Evolutionary conservation across 139 green algal species (phyloP).

Genomic region (Chlorella sp.): DNA sequence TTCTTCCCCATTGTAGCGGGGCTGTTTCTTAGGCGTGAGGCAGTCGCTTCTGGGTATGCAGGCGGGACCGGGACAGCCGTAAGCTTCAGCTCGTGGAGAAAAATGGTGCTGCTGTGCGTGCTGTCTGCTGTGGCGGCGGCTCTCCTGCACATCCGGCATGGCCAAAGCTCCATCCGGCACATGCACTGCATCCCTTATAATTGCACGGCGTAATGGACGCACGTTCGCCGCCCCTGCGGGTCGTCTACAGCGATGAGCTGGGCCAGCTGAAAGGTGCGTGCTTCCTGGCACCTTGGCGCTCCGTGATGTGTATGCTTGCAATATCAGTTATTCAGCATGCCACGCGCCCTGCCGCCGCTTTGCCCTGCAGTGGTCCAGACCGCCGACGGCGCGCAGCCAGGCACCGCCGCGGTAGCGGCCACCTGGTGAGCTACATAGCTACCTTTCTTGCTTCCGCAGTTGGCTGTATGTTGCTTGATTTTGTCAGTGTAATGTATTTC

Average conservation of each 20-base stretch:
- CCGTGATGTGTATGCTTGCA: neutral
- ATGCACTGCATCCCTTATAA: too few relatives aligned
- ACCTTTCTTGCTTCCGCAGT: neutral
- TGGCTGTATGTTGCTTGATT: neutral
- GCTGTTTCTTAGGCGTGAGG: too few relatives aligned
- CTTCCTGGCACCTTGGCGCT: neutral
- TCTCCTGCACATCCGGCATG: neutral
- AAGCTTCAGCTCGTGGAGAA: neutral
- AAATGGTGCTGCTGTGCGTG: neutral
- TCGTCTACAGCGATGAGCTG: constrained; percentile 39
- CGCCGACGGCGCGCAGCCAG: neutral
- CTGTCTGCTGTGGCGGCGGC: neutral
- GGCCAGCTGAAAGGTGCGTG: constrained; percentile 39
- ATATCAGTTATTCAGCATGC: neutral
- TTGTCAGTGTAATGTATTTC: neutral
- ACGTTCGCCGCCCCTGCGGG: constrained; percentile 19
- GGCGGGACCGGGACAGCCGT: too few relatives aligned
- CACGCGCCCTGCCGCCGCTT: neutral
- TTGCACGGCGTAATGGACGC: neutral
- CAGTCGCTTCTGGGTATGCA: neutral
- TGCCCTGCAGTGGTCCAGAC: constrained; percentile 39
- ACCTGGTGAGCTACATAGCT: constrained; percentile 22
- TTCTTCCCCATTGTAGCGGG: constrained; percentile 27
- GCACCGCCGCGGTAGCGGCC: neutral
- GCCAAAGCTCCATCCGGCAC: too few relatives aligned